Evolutionary conservation across 129 eudicot species (phyloP), one percentile per base, ranked within the genome.

Genomic region (Tagetes patula): DNA sequence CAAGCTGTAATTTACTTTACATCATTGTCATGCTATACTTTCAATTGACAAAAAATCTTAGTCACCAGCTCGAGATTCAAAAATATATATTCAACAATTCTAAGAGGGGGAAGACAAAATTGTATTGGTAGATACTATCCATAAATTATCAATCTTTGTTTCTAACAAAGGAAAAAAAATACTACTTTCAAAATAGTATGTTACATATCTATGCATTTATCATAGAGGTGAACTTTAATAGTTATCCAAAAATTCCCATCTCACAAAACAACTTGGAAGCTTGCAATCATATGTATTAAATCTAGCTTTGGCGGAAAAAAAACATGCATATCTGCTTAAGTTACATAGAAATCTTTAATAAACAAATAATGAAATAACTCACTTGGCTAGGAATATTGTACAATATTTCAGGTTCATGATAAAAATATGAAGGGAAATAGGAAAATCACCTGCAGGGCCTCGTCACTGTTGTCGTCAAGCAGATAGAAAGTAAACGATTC

Each of bases 401-500:
- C 47, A 33, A 14, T 39, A 50, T 30, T 47, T 45, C 31, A 48
- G n/a, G 12, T 70, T 63, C 55, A 64, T 33, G 40, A 6, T 59
- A 54, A 47, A 34, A 8, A 4, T 31, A 49, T 43, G 6, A 36
- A 38, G 41, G 32, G 45, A 58, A 58, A 7, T 3, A 8, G 41
- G 50, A 69, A 59, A 70, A 2, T 10, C 60, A 95, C 99, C 97
- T 95, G 81, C 65, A 95, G 72, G 72, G 99, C 99, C 64, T 86
- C 94, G 70, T 86, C 89, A 49, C 83, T 82, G 54, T 84, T 84
- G 77, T 95, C 96, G 82, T 95, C 99, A 74, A 95, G 75, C 73
- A 95, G 96, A 79, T 85, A 95, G 55, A 88, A 95, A 46, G 88
- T 80, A 73, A 95, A 85, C 27, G 99, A 95, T 82, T 95, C 99